phyloP scores from a whole-genome alignment of 257 asterid genomes.

The Datura wrightii region DNA sequence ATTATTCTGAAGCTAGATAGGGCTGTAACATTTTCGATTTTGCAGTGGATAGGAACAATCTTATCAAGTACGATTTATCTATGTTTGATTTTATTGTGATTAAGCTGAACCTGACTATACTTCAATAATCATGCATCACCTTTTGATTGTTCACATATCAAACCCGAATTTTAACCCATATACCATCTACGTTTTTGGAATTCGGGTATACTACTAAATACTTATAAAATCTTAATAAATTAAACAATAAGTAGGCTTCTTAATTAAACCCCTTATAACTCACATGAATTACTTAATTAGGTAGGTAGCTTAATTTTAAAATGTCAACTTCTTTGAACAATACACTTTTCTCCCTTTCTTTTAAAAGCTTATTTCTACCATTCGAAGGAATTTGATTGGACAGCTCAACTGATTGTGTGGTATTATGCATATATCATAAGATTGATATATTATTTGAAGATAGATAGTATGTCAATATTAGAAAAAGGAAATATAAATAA shows the following conservation, averaged over 20 bases:
- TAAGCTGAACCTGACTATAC: too few relatives aligned
- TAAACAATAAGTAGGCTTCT: not conserved
- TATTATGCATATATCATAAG: not conserved
- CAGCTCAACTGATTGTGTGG: conserved; percentile 3
- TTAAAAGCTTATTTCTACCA: not conserved
- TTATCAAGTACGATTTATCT: too few relatives aligned
- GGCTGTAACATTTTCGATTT: too few relatives aligned
- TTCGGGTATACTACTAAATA: not conserved
- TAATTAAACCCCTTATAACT: not conserved
- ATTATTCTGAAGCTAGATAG: too few relatives aligned
- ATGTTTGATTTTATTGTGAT: too few relatives aligned
- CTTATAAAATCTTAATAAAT: not conserved
- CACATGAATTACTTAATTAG: not conserved
- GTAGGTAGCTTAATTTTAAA: not conserved
- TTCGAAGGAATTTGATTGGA: not conserved
- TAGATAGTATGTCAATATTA: not conserved
- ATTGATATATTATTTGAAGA: not conserved
- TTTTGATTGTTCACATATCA: too few relatives aligned
- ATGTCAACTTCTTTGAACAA: not conserved
- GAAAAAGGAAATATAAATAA: not conserved
- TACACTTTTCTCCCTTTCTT: not conserved
- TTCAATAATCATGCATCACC: too few relatives aligned
- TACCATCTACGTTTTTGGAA: too few relatives aligned
- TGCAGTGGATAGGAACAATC: too few relatives aligned
- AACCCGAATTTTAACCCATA: too few relatives aligned